A percentile compares a stretch with the other conserved stretches of the same genome.
Evolutionary conservation across 352 stramenopile species (phyloP).

Genomic region (Globisporangium cystogenes): DNA sequence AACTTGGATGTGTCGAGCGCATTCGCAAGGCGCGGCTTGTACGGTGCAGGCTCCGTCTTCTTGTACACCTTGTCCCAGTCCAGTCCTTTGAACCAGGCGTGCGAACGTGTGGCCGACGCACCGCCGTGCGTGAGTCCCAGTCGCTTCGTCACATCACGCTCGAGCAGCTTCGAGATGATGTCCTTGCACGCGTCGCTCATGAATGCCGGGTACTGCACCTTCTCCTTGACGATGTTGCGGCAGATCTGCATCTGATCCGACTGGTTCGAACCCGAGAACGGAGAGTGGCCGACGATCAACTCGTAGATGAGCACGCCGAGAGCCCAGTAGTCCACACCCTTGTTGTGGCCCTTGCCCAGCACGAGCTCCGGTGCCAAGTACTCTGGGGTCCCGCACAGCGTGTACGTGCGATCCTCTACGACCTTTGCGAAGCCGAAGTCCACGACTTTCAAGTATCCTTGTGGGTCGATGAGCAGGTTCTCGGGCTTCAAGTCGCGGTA

Average conservation of each 20-base stretch:
- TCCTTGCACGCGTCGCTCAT: constrained; percentile 65
- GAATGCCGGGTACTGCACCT: constrained; percentile 84
- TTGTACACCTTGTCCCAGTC: constrained; percentile 87
- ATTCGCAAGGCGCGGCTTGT: constrained; percentile 86
- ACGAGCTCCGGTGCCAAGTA: constrained; percentile 93
- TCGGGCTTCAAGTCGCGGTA: constrained; percentile 95
- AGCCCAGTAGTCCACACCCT: constrained; percentile 96
- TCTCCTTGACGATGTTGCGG: constrained; percentile 95
- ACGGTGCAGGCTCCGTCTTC: constrained; percentile 88
- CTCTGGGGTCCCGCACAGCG: constrained; percentile 94
- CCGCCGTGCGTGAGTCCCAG: constrained; percentile 87
- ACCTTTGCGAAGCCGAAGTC: constrained; percentile 93
- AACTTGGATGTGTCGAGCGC: constrained; percentile 91
- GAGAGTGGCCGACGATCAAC: constrained; percentile 92
- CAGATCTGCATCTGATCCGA: constrained; percentile 94
- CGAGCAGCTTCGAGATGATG: constrained; percentile 87
- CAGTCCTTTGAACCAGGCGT: constrained; percentile 89
- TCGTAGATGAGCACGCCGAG: constrained; percentile 95
- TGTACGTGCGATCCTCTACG: constrained; percentile 90
- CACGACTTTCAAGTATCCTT: constrained; percentile 92
- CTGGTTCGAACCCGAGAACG: constrained; percentile 64
- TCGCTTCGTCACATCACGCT: constrained; percentile 78
- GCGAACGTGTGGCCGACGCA: constrained; percentile 84
- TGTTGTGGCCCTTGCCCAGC: constrained; percentile 91
- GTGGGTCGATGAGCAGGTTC: constrained; percentile 94